Evolutionary conservation across 2,329 filamentous ascomycete genomes (phyloP).

Genomic region (Sporothrix variecibatus): DNA sequence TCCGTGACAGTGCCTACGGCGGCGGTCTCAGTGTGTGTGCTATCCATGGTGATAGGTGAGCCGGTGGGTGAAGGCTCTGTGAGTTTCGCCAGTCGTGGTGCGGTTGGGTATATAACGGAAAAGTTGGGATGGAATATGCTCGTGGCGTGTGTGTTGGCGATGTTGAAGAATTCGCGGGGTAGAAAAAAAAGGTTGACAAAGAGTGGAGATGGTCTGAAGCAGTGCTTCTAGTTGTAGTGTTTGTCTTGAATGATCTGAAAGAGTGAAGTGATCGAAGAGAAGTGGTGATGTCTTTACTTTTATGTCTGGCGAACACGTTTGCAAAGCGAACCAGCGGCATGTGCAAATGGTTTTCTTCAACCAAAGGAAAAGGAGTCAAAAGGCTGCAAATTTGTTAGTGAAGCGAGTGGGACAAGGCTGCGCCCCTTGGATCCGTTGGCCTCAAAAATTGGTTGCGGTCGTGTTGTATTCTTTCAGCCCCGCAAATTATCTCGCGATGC

Average conservation of each 20-base stretch:
- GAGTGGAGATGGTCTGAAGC: constrained; percentile 3
- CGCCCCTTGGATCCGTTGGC: not conserved
- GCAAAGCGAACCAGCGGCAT: not conserved
- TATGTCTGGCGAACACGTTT: not conserved
- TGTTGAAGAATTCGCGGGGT: not conserved
- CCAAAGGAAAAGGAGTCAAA: not conserved
- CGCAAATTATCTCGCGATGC: not conserved
- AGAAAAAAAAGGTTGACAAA: not conserved
- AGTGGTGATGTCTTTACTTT: not conserved
- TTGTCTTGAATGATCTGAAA: not conserved
- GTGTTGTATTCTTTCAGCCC: not conserved
- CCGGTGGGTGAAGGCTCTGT: not conserved
- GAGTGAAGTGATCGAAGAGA: not conserved
- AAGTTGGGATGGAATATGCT: not conserved
- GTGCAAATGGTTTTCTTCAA: not conserved
- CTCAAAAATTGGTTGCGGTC: constrained; percentile 3
- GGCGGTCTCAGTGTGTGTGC: not conserved
- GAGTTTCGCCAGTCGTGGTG: not conserved
- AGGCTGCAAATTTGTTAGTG: not conserved
- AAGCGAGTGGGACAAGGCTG: constrained; percentile 13
- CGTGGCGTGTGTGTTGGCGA: not conserved
- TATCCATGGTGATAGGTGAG: constrained; percentile 14
- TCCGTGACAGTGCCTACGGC: not conserved
- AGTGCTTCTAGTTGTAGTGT: not conserved
- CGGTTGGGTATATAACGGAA: not conserved